Percentiles rank a stretch among this genome's conserved stretches.
Conservation (phyloP, 2,329 filamentous ascomycete genomes). For the Nigrograna mackinnonii region DNA sequence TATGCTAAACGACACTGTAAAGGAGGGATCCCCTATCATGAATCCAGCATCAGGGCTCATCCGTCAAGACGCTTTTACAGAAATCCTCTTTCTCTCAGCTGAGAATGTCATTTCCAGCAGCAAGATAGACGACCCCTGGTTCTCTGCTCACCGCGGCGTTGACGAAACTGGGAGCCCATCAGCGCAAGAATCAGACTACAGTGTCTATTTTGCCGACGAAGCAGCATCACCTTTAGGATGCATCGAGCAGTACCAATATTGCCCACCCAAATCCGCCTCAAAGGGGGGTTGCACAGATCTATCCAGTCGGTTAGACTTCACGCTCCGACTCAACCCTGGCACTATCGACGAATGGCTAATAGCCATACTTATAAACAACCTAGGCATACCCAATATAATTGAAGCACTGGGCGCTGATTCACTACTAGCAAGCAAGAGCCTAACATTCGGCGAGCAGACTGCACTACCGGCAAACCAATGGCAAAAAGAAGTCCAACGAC, state of each 20-base stretch:
- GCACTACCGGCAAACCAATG: slow-evolving; percentile 31
- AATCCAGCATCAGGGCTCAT: slow-evolving; percentile 25
- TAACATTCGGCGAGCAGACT: slow-evolving; percentile 5
- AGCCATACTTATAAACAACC: no score
- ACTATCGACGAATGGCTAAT: neutral
- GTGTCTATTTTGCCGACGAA: slow-evolving; percentile 18
- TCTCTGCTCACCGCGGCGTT: slow-evolving; percentile 17
- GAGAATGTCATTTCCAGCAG: slow-evolving; percentile 24
- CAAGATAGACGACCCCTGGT: slow-evolving; percentile 28
- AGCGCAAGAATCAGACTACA: slow-evolving; percentile 1
- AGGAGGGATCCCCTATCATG: no score
- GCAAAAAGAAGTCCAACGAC: slow-evolving; percentile 28
- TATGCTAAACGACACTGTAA: no score
- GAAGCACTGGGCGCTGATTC: neutral
- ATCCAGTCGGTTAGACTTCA: no score
- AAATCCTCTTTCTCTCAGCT: slow-evolving; percentile 31
- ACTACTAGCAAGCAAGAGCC: slow-evolving; percentile 1
- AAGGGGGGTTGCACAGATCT: slow-evolving; percentile 4
- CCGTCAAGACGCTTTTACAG: slow-evolving; percentile 27
- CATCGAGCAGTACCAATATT: slow-evolving; percentile 34
- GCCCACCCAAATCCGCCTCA: slow-evolving; percentile 21
- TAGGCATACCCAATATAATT: slow-evolving; percentile 2
- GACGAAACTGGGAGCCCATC: neutral
- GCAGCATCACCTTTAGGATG: slow-evolving; percentile 27
- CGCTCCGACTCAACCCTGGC: no score